A percentile compares a stretch with the other conserved stretches of the same genome.
Evolutionary conservation across 768 basidiomycete species (phyloP).

Genomic region (Boletus sp.): DNA sequence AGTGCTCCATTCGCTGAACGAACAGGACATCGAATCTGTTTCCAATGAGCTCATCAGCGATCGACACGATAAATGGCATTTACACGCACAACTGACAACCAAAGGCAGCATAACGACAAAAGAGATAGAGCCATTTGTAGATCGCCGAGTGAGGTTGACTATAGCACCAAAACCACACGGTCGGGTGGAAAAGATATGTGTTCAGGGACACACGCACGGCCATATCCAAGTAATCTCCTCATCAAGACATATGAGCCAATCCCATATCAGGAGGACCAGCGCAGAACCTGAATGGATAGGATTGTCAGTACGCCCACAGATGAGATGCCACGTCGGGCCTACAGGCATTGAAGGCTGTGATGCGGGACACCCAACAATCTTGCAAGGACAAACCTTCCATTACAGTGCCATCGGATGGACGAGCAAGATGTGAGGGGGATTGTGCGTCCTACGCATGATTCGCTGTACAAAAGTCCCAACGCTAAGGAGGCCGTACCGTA

Average conservation of each 20-base stretch:
- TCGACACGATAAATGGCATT: not conserved
- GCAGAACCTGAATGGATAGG: constrained; percentile 1
- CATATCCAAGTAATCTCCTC: constrained; percentile 9
- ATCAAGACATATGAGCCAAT: constrained; percentile 11
- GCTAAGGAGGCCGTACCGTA: not conserved
- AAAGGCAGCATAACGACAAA: constrained; percentile 9
- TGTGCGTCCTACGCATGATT: not conserved
- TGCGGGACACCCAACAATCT: constrained; percentile 13
- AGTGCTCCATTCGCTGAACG: constrained; percentile 3
- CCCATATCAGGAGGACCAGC: constrained; percentile 2
- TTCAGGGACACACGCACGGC: not conserved
- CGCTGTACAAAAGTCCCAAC: not conserved
- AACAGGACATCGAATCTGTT: constrained; percentile 2
- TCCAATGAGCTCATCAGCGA: not conserved
- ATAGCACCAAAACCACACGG: not conserved
- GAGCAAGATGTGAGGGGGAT: not conserved
- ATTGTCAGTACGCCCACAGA: not conserved
- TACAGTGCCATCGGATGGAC: not conserved
- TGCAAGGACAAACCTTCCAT: constrained; percentile 4
- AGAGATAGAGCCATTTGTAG: constrained; percentile 9
- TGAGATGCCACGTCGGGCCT: not conserved
- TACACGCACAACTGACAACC: constrained; percentile 8
- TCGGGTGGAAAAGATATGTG: not conserved
- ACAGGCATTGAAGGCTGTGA: constrained; percentile 11
- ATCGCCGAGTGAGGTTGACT: not conserved